Conservation (phyloP, 2,329 filamentous ascomycete genomes). For the Paramyrothecium roridum region DNA sequence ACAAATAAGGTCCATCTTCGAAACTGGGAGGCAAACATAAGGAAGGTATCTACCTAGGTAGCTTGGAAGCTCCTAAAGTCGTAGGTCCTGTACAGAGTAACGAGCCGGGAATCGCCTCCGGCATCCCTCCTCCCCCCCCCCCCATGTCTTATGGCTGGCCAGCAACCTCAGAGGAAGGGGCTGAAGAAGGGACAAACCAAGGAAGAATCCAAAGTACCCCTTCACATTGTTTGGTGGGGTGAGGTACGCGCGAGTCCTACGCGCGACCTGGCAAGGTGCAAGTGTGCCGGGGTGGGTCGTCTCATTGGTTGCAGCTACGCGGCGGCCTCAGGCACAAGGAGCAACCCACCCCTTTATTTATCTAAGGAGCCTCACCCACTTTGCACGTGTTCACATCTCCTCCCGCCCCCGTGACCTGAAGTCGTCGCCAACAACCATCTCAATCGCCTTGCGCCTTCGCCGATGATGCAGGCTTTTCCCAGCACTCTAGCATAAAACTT, state of each 20-base stretch:
- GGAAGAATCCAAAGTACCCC: too few relatives aligned
- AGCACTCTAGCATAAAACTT: conserved; percentile 16
- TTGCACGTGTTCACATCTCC: conserved; percentile 37
- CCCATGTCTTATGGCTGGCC: too few relatives aligned
- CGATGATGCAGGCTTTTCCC: not conserved
- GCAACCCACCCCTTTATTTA: conserved; percentile 21
- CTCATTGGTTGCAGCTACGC: conserved; percentile 13
- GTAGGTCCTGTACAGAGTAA: too few relatives aligned
- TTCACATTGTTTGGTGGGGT: not conserved
- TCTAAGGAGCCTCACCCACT: conserved; percentile 30
- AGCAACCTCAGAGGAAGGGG: too few relatives aligned
- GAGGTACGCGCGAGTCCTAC: not conserved
- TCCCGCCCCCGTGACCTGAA: conserved; percentile 35
- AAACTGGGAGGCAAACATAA: too few relatives aligned
- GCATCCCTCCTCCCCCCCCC: too few relatives aligned
- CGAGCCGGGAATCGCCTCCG: too few relatives aligned
- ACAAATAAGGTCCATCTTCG: too few relatives aligned
- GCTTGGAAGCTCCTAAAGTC: too few relatives aligned
- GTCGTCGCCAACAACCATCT: conserved; percentile 5
- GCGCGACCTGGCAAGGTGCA: conserved; percentile 8
- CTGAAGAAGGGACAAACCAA: too few relatives aligned
- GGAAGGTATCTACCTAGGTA: too few relatives aligned
- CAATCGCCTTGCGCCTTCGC: conserved; percentile 5
- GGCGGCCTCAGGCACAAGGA: conserved; percentile 17
- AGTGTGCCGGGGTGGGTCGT: conserved; percentile 14